phyloP scores from a whole-genome alignment of 2,329 filamentous ascomycete species.

The Botrytis byssoidea region DNA sequence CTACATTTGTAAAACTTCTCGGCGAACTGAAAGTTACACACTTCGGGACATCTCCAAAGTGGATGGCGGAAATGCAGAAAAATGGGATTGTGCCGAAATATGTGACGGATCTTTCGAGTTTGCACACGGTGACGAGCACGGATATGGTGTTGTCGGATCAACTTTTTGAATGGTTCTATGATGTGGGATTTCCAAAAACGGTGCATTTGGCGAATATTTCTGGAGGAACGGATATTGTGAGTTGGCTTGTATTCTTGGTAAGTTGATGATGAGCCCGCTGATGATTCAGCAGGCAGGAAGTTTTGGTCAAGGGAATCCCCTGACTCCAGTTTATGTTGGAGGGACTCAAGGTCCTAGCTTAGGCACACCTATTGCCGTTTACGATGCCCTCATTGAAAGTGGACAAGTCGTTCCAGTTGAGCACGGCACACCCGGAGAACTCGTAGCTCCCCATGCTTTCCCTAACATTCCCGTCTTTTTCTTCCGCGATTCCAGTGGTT shows the following conservation, averaged over 20 bases:
- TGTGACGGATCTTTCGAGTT: background rate
- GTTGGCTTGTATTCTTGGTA: background rate
- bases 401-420: background rate
- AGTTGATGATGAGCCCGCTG: background rate
- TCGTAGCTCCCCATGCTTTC: background rate
- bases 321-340: background rate
- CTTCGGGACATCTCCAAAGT: background rate
- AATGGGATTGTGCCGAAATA: background rate
- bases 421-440: background rate
- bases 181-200: background rate
- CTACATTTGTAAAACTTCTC: background rate
- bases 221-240: background rate
- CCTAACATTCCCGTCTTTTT: background rate
- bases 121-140: background rate
- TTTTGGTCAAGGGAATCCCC: background rate
- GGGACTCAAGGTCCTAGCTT: background rate
- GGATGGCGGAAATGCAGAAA: background rate
- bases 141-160: background rate
- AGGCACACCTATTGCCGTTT: background rate
- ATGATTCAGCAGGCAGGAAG: background rate
- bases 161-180: background rate
- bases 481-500: background rate
- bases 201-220: background rate
- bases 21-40: background rate
- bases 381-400: background rate